Percentiles rank a stretch among this genome's conserved stretches.
Conservation (phyloP, 305 asterid genomes). For the Fraxinus sp. region DNA sequence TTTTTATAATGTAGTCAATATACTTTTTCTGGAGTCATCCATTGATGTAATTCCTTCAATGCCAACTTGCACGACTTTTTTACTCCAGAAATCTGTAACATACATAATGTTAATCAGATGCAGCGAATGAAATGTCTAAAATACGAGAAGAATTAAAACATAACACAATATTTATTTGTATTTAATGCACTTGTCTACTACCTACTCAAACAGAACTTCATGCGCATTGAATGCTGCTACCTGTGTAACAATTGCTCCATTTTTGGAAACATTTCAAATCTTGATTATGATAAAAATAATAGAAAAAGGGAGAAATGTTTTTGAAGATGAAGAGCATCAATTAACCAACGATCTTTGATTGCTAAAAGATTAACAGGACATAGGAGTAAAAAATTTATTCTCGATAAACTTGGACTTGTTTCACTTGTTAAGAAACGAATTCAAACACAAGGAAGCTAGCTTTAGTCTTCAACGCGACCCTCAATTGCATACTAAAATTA, state of each 20-base stretch:
- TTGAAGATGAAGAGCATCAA: background rate
- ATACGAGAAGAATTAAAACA: background rate
- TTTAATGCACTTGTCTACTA: background rate
- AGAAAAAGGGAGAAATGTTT: background rate
- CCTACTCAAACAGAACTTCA: background rate
- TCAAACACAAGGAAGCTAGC: background rate
- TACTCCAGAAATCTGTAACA: conserved; percentile 48
- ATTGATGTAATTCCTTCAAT: conserved; percentile 48
- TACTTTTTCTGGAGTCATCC: conserved; percentile 84
- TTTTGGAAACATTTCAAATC: background rate
- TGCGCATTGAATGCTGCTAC: background rate
- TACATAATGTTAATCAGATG: conserved; percentile 5
- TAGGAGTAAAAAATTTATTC: background rate
- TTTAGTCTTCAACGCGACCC: background rate
- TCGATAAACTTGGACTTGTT: background rate
- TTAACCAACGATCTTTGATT: background rate
- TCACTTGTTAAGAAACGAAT: background rate
- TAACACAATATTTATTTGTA: background rate
- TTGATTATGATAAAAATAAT: background rate
- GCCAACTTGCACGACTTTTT: conserved; percentile 56
- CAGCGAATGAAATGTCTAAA: background rate
- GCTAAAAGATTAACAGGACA: background rate
- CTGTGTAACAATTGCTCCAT: background rate
- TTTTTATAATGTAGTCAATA: background rate
- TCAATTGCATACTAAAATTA: background rate